These are phyloP conservation scores for Harrya chromipes DNA, from an alignment of 768 basidiomycete genomes.

Conservation along the genomic window DNA sequence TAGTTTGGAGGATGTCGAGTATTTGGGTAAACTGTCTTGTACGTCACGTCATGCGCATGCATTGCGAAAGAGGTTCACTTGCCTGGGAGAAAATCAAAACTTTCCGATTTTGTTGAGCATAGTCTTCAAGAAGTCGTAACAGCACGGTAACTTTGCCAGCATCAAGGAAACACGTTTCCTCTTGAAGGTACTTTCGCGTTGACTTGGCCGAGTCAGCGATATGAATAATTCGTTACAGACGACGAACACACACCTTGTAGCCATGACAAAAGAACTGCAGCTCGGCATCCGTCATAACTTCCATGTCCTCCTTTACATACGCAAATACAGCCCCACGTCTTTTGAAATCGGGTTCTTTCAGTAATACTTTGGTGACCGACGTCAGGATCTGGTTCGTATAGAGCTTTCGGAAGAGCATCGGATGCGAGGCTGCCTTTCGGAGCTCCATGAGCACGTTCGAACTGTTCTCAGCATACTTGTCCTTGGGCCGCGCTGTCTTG, in stretches of 20 bases:
- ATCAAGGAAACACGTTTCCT: constrained; percentile 72
- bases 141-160: constrained; percentile 85
- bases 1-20: constrained; percentile 84
- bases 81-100: constrained; percentile 95
- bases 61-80: constrained; percentile 14
- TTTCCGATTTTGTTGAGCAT: constrained; percentile 67
- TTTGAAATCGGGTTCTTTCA: constrained; percentile 92
- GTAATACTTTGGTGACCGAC: constrained; percentile 72
- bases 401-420: constrained; percentile 87
- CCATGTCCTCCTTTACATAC: constrained; percentile 95
- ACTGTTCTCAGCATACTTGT: constrained; percentile 78
- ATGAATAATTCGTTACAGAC: neutral
- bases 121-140: constrained; percentile 65
- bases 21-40: constrained; percentile 84
- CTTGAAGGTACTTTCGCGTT: constrained; percentile 69
- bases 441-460: constrained; percentile 97
- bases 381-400: constrained; percentile 78
- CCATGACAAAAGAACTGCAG: constrained; percentile 80
- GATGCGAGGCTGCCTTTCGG: constrained; percentile 93
- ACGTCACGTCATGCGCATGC: neutral
- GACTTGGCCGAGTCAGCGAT: constrained; percentile 42
- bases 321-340: constrained; percentile 77
- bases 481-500: constrained; percentile 46
- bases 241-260: constrained; percentile 67
- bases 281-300: constrained; percentile 97